phyloP scores from a whole-genome alignment of 192 early-diverging fungal species.

The Funneliformis mosseae region DNA sequence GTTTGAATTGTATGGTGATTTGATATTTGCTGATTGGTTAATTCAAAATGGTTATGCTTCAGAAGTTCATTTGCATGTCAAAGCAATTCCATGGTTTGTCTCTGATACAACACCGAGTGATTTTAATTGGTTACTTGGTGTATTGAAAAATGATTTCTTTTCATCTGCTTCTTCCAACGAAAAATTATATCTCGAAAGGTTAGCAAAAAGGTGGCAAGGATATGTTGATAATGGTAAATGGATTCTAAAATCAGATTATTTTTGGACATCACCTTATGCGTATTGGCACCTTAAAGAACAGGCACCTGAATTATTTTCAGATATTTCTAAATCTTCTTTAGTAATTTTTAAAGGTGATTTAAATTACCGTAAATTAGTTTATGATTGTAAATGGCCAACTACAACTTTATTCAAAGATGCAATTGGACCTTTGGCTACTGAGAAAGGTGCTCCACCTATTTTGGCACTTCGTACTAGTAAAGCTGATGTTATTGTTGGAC shows the following conservation, averaged over 20 bases:
- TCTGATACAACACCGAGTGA: conserved; percentile 87
- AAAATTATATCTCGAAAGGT: conserved; percentile 47
- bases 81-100: conserved; percentile 95
- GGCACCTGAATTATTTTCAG: conserved; percentile 65
- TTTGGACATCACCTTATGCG: conserved; percentile 86
- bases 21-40: conserved; percentile 86
- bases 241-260: conserved; percentile 69
- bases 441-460: conserved; percentile 62
- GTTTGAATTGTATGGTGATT: conserved; percentile 89
- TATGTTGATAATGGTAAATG: conserved; percentile 68
- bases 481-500: conserved; percentile 79
- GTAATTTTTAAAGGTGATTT: conserved; percentile 96
- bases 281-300: conserved; percentile 77
- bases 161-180: conserved; percentile 38
- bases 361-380: conserved; percentile 94
- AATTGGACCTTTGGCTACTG: conserved; percentile 69
- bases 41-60: conserved; percentile 64
- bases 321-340: conserved; percentile 59
- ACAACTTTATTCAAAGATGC: conserved; percentile 84
- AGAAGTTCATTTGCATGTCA: conserved; percentile 80
- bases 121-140: conserved; percentile 69
- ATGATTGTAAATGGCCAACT: conserved; percentile 85
- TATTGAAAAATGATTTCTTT: conserved; percentile 42
- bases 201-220: conserved; percentile 66
- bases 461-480: conserved; percentile 85